Evolutionary conservation across 106 monocot species (phyloP).

Genomic region (Allium cepa): DNA sequence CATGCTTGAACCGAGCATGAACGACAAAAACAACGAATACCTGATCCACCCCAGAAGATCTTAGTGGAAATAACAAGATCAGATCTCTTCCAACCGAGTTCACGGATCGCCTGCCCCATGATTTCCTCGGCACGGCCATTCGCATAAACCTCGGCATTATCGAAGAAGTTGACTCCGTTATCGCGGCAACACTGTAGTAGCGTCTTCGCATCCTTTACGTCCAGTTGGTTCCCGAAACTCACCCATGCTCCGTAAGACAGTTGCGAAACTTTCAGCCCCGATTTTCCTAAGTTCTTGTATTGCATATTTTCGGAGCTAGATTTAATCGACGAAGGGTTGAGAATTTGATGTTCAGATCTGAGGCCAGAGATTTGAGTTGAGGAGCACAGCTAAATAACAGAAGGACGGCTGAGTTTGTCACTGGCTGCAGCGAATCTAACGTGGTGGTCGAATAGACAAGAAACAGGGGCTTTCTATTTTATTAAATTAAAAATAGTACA

Average conservation of each 20-base stretch:
- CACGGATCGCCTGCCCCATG: conserved; percentile 96
- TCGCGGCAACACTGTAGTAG: conserved; percentile 95
- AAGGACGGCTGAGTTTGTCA: too few species aligned
- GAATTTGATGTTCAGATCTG: too few species aligned
- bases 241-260: conserved; percentile 95
- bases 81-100: conserved; percentile 91
- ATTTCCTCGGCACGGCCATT: conserved; percentile 98
- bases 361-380: too few species aligned
- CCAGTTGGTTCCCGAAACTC: conserved; percentile 93
- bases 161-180: conserved; percentile 97
- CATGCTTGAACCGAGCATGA: too few species aligned
- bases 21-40: too few species aligned
- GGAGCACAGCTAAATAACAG: too few species aligned
- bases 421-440: too few species aligned
- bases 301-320: conserved; percentile 30
- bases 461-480: too few species aligned
- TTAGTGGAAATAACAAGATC: conserved; percentile 89
- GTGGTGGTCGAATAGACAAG: too few species aligned
- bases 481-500: too few species aligned
- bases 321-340: too few species aligned
- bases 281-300: conserved; percentile 85
- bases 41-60: conserved; percentile 95
- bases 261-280: conserved; percentile 86
- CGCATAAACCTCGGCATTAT: conserved; percentile 99
- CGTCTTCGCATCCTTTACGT: conserved; percentile 89